These are phyloP conservation scores for Hanseniaspora mollemarum DNA, from an alignment of 805 yeast species.

Conservation along the genomic window DNA sequence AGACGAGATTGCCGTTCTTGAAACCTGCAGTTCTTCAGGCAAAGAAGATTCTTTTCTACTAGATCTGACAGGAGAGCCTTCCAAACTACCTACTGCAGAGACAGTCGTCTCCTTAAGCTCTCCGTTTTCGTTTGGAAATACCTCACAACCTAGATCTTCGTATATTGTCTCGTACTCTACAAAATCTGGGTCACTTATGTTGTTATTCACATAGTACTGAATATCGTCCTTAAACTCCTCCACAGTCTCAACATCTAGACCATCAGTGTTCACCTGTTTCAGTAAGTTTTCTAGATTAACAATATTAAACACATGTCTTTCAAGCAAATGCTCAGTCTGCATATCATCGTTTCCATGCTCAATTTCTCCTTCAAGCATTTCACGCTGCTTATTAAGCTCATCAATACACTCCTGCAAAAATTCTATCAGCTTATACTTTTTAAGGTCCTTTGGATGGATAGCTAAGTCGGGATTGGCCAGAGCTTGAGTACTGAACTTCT, in stretches of 20 bases:
- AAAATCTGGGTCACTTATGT: constrained; percentile 74
- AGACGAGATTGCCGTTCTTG: too few species aligned
- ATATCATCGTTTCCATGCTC: constrained; percentile 41
- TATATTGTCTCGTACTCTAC: constrained; percentile 88
- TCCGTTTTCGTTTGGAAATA: constrained; percentile 38
- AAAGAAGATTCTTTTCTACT: background rate
- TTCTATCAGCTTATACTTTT: constrained; percentile 58
- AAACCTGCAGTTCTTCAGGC: background rate
- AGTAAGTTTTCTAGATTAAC: constrained; percentile 66
- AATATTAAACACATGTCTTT: constrained; percentile 69
- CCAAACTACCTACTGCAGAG: constrained; percentile 9
- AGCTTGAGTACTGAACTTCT: constrained; percentile 90
- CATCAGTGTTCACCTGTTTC: constrained; percentile 67
- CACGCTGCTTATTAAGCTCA: constrained; percentile 71
- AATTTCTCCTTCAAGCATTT: constrained; percentile 62
- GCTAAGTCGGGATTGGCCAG: constrained; percentile 55
- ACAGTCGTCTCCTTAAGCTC: constrained; percentile 18
- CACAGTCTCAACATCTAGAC: constrained; percentile 63
- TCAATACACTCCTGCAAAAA: constrained; percentile 65
- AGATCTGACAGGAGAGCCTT: too few species aligned
- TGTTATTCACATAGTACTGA: constrained; percentile 83
- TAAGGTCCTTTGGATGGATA: constrained; percentile 65
- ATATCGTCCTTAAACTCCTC: constrained; percentile 77
- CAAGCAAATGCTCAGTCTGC: constrained; percentile 24
- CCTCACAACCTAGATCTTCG: constrained; percentile 57